Base-by-base conservation (phyloP, 78 protist genomes). In the Neovahlkampfia damariscottae region DNA sequence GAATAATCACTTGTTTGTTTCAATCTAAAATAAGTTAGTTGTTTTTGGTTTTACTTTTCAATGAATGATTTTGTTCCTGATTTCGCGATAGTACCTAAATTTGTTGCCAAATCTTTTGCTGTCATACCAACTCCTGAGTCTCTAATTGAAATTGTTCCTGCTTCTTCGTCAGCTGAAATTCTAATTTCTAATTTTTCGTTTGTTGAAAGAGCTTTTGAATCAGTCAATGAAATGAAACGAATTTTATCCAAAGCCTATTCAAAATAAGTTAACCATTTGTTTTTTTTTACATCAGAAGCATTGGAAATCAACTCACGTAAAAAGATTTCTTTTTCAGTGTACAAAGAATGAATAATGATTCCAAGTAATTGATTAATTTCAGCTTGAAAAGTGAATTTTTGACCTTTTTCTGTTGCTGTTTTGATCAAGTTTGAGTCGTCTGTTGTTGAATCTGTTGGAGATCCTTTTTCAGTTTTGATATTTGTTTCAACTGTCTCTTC, bases 91-190 rank as follows among this genome's bases (percentile, higher is more conserved):
- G 92, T 91, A 62, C 98, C 99, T 35, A 98, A 88, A 76, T 95
- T 91, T 75, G 86, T 85, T 59, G 89, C 59, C 28, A 98, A 85
- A 28, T 98, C 99, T 1, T 70, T 94, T 80, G 78, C 80, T 66
- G 95, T 88, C 99, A 98, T 98, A 76, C 99, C 99, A 41, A 96
- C 40, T 74, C 99, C 99, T 31, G 85, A 83, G 88, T 98, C 99
- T 0, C 32, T n/a, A 72, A 98, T 93, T 77, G 74, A 80, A 41
- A 98, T 81, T 2, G 83, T 76, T 30, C 83, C 81, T 50, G 86
- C 80, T 32, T 87, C 98, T 67, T 41, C 71, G 86, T 96, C 99
- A 35, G 89, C 84, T 37, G 8, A 41, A 70, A 98, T 90, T 31
- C 74, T 37, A 74, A 97, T 90, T 68, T 93, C 96, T 8, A 95